Evolutionary conservation across 148 eudicot genomes (phyloP).

Genomic region (Simmondsia chinensis): DNA sequence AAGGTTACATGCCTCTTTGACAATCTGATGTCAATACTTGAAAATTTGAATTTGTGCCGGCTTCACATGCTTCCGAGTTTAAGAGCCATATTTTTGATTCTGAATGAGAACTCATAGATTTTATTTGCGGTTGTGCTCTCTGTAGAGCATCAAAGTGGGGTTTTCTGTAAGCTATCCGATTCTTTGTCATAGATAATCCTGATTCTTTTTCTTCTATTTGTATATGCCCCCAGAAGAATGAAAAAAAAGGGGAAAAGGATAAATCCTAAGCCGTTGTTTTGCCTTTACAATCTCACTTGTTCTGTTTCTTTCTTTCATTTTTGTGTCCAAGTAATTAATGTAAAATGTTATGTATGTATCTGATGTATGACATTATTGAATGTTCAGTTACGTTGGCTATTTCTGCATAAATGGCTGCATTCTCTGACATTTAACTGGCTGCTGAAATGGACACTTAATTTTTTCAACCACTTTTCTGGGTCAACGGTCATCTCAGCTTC

Average conservation of each 20-base stretch:
- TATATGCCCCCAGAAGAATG: constrained; percentile 18
- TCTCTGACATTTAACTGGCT: neutral
- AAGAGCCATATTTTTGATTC: constrained; percentile 7
- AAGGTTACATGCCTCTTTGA: constrained; percentile 2
- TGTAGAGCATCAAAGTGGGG: constrained; percentile 13
- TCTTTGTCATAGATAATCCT: constrained; percentile 8
- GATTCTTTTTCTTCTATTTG: constrained; percentile 11
- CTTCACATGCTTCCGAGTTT: constrained; percentile 9
- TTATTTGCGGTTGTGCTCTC: constrained; percentile 12
- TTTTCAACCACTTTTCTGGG: no score
- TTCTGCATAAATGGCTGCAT: neutral
- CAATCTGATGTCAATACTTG: constrained; percentile 1
- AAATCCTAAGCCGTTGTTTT: constrained; percentile 8
- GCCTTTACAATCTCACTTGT: constrained; percentile 7
- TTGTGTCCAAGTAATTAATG: neutral
- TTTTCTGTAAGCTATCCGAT: constrained; percentile 14
- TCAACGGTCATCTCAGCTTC: no score
- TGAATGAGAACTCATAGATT: constrained; percentile 5
- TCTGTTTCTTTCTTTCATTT: neutral
- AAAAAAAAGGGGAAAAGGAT: no score
- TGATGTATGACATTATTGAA: neutral
- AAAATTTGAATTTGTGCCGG: constrained; percentile 7
- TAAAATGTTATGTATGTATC: constrained; percentile 3
- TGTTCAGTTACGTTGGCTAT: neutral
- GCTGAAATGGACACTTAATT: no score